Evolutionary conservation across 1,139 yeast species (phyloP).

Genomic region (Meyerozyma sp.): DNA sequence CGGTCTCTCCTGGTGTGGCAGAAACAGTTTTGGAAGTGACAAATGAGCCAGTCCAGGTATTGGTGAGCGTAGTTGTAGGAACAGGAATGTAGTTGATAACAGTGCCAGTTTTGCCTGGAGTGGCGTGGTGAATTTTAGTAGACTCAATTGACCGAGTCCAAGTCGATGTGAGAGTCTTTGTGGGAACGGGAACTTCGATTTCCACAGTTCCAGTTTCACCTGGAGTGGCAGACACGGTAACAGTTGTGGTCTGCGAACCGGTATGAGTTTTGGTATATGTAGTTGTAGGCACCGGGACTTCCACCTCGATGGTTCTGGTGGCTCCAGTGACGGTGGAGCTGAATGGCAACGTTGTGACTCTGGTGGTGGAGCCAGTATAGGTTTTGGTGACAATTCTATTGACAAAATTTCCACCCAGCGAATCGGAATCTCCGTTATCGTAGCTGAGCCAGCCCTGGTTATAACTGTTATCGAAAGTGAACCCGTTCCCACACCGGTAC

Average conservation of each 20-base stretch:
- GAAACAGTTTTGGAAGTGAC: too few species aligned
- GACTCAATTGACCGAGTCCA: too few species aligned
- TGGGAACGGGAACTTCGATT: too few species aligned
- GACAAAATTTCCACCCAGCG: slow-evolving; percentile 4
- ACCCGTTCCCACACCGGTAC: background rate
- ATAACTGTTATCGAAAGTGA: slow-evolving; percentile 3
- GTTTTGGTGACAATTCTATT: slow-evolving; percentile 3
- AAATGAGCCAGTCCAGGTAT: too few species aligned
- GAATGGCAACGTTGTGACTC: slow-evolving; percentile 11
- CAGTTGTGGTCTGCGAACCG: slow-evolving; percentile 2
- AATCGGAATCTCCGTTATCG: background rate
- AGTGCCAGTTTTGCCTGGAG: too few species aligned
- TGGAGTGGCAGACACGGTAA: background rate
- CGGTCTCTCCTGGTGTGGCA: too few species aligned
- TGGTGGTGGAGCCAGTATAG: slow-evolving; percentile 5
- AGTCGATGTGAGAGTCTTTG: too few species aligned
- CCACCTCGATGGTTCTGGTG: background rate
- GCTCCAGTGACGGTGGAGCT: slow-evolving; percentile 2
- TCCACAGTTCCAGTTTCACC: too few species aligned
- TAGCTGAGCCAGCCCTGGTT: background rate
- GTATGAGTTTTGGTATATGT: slow-evolving; percentile 1
- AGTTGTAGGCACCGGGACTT: slow-evolving; percentile 3
- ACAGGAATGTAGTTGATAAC: too few species aligned
- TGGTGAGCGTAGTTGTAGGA: too few species aligned
- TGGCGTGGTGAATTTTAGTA: too few species aligned